phyloP scores from a whole-genome alignment of 129 eudicot species.

The Artemisia argyi region DNA sequence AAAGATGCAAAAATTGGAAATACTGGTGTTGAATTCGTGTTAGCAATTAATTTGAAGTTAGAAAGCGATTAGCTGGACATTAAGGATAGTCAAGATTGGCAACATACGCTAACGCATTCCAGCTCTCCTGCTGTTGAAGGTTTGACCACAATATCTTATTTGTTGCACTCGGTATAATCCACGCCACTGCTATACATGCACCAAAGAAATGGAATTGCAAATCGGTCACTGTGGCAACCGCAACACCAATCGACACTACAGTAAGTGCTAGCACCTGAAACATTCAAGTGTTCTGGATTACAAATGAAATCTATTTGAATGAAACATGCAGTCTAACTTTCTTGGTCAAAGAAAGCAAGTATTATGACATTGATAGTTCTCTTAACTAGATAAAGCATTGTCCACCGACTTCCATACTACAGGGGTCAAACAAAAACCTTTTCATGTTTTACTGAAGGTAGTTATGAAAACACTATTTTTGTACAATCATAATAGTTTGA shows the following conservation, averaged over 20 bases:
- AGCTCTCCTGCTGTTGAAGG: slow-evolving; percentile 94
- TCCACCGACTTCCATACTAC: no score
- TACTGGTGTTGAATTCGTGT: neutral
- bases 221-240: slow-evolving; percentile 97
- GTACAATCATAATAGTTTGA: neutral
- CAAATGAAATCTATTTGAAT: neutral
- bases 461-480: neutral
- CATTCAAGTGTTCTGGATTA: neutral
- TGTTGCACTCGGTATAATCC: slow-evolving; percentile 95
- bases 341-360: neutral
- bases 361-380: neutral
- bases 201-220: slow-evolving; percentile 94
- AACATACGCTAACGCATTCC: slow-evolving; percentile 94
- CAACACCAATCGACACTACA: slow-evolving; percentile 85
- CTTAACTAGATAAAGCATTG: no score
- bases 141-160: slow-evolving; percentile 96
- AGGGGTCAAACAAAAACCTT: no score
- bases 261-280: slow-evolving; percentile 85
- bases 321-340: neutral
- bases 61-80: slow-evolving; percentile 12
- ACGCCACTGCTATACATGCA: slow-evolving; percentile 94
- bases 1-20: neutral
- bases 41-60: neutral
- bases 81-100: neutral
- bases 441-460: neutral